Evolutionary conservation across 1,284 basidiomycete species (phyloP).

Genomic region (Inonotus obliquus): DNA sequence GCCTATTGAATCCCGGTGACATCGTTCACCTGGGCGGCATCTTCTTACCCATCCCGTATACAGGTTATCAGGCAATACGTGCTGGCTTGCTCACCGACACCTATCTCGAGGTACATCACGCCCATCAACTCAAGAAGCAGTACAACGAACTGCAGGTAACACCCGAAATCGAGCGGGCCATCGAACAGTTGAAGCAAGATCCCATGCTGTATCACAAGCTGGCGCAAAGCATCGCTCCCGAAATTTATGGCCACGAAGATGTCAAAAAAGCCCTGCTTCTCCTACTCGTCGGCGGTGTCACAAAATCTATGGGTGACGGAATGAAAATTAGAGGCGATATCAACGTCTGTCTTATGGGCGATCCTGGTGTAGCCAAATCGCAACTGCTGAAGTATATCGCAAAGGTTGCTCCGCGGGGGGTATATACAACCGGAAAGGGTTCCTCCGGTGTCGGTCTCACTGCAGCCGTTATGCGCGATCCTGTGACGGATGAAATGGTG

Average conservation of each 20-base stretch:
- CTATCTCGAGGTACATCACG: slow-evolving; percentile 89
- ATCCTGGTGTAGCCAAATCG: slow-evolving; percentile 99
- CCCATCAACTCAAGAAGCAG: slow-evolving; percentile 96
- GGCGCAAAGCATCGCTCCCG: slow-evolving; percentile 89
- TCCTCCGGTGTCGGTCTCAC: slow-evolving; percentile 98
- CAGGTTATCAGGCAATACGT: slow-evolving; percentile 83
- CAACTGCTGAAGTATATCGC: slow-evolving; percentile 98
- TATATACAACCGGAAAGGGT: slow-evolving; percentile 98
- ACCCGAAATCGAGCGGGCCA: slow-evolving; percentile 72
- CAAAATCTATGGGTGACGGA: slow-evolving; percentile 92
- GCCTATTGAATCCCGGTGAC: slow-evolving; percentile 93
- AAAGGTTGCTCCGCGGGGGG: slow-evolving; percentile 95
- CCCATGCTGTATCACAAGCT: slow-evolving; percentile 82
- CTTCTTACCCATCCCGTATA: slow-evolving; percentile 88
- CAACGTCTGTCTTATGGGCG: slow-evolving; percentile 98
- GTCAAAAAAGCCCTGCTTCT: slow-evolving; percentile 97
- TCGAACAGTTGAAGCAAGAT: slow-evolving; percentile 72
- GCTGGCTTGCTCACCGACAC: slow-evolving; percentile 97
- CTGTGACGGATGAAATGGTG: slow-evolving; percentile 99
- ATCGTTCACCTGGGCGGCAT: slow-evolving; percentile 89
- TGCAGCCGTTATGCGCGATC: slow-evolving; percentile 98
- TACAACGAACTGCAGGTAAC: slow-evolving; percentile 94
- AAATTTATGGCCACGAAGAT: slow-evolving; percentile 97
- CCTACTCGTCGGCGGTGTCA: slow-evolving; percentile 92
- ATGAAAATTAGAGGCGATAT: slow-evolving; percentile 99